Base-by-base conservation (phyloP, 768 basidiomycete species). In the Russula brevipes region DNA sequence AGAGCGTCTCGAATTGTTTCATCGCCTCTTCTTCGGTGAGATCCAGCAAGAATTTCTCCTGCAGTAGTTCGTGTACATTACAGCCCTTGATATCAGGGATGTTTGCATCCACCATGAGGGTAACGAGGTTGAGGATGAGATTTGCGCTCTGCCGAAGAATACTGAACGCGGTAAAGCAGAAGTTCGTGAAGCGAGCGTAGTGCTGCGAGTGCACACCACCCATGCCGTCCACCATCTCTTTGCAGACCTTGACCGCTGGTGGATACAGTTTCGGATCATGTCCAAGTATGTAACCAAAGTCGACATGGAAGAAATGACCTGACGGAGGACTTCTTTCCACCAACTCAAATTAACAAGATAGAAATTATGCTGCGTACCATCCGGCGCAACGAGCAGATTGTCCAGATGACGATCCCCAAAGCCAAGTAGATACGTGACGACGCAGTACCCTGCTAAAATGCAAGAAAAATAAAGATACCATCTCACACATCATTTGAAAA, bases 171-270 rank as follows among this genome's bases (percentile, higher is more conserved):
- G 95, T 98, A 75, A 95, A 96, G 73, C 93, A 97, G 67, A 94
- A 89, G 69, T 85, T 89, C 75, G 97, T 94, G 85, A 99, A 99
- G 36, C 95, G 88, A 31, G 87, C 84, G 74, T 98, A 98, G 73
- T 98, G 96, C n/a, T 89, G 83, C 6, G 94, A 96, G 70, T 90
- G 85, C 1, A 91, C 87, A 12, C 97, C 96, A n/a, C 97, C 97
- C 94, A 99, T 96, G 11, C 91, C 95, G 72, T 99, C 97, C 0
- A 98, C 93, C 97, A 98, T 99, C 72, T 98, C 97, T 71, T 96
- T 95, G 76, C 95, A 98, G 45, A 99, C 91, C 73, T 99, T 99
- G 68, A 98, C 95, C 12, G 94, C 91, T 5, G 97, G 97, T 2
- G 97, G 95, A 72, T 95, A 96, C 0, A 94, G 93, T 71, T 99